phyloP scores from a whole-genome alignment of 169 alveolate species.

The Miamiensis avidus region DNA sequence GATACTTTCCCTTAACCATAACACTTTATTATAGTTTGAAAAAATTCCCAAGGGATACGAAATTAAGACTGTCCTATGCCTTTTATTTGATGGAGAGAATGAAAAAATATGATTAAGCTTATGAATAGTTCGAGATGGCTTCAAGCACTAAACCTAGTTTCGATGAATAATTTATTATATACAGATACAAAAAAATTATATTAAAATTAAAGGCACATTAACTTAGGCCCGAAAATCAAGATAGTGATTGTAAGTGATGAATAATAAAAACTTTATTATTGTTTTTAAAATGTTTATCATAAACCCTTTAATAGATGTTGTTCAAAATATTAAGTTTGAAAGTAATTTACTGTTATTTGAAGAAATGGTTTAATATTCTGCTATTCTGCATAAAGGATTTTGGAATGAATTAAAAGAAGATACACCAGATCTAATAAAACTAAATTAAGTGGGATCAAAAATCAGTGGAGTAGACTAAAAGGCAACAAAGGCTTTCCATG shows the following conservation, averaged over 20 bases:
- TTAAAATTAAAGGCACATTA: background rate
- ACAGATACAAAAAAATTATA: conserved; percentile 18
- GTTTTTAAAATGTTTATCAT: no score
- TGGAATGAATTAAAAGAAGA: conserved; percentile 44
- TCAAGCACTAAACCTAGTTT: conserved; percentile 32
- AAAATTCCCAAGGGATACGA: conserved; percentile 38
- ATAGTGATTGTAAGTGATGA: conserved; percentile 23
- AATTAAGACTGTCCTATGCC: conserved; percentile 38
- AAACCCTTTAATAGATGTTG: conserved; percentile 19
- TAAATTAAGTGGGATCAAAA: conserved; percentile 15
- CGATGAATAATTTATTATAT: conserved; percentile 38
- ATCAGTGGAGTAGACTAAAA: conserved; percentile 4
- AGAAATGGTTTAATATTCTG: conserved; percentile 28
- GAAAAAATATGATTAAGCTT: conserved; percentile 28
- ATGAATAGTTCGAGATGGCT: conserved; percentile 13
- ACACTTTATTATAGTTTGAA: conserved; percentile 2
- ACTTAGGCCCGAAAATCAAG: background rate
- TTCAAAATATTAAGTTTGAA: conserved; percentile 24
- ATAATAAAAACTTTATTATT: no score
- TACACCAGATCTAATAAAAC: conserved; percentile 24
- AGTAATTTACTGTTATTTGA: conserved; percentile 30
- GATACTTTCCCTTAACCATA: conserved; percentile 13
- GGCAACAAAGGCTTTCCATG: background rate
- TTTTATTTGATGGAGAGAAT: conserved; percentile 37
- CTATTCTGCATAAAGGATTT: conserved; percentile 31